A percentile compares a stretch with the other conserved stretches of the same genome.
Evolutionary conservation across 768 basidiomycete species (phyloP).

Genomic region (Amanita rubescens): DNA sequence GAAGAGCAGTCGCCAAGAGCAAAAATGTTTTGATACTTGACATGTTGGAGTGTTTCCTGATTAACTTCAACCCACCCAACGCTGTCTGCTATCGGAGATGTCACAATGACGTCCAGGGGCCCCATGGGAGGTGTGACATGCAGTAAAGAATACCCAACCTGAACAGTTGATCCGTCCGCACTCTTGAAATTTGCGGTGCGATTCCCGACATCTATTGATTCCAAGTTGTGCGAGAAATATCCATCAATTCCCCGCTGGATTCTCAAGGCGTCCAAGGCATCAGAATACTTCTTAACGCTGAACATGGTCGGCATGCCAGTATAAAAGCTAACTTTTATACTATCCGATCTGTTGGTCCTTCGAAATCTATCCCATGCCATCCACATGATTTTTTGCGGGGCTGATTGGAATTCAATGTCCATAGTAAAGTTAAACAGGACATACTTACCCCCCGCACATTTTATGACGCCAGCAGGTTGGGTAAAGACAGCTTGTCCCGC

Average conservation of each 20-base stretch:
- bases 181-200: constrained; percentile 83
- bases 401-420: constrained; percentile 27
- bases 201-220: constrained; percentile 60
- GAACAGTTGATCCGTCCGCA: constrained; percentile 57
- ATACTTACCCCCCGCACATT: constrained; percentile 78
- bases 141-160: constrained; percentile 73
- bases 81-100: constrained; percentile 69
- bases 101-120: constrained; percentile 72
- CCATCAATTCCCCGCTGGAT: constrained; percentile 75
- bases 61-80: constrained; percentile 90
- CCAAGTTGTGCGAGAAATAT: constrained; percentile 76
- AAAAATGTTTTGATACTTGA: constrained; percentile 80
- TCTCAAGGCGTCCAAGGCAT: constrained; percentile 74
- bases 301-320: constrained; percentile 97
- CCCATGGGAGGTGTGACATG: constrained; percentile 94
- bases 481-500: constrained; percentile 88
- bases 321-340: constrained; percentile 69
- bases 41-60: constrained; percentile 72
- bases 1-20: constrained; percentile 89
- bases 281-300: constrained; percentile 91
- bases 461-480: constrained; percentile 87
- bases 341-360: constrained; percentile 47
- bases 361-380: constrained; percentile 86
- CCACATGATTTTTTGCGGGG: constrained; percentile 94
- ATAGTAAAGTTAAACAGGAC: background rate